These are phyloP conservation scores for Linnemannia elongata DNA, from an alignment of 192 early-diverging fungal genomes.

Conservation along the genomic window DNA sequence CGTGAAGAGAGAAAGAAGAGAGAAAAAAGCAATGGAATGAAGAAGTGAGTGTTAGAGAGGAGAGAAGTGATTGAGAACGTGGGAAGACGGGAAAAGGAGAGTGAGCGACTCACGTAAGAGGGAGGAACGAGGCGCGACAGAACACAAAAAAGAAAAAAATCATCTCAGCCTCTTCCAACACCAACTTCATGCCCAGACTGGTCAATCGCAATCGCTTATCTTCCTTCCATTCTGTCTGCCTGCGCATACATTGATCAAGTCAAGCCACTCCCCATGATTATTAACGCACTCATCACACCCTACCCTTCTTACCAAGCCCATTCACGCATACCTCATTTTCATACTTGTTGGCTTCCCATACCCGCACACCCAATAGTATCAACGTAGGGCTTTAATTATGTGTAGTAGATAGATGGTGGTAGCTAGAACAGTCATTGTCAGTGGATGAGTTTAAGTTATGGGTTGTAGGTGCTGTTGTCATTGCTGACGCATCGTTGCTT, in stretches of 20 bases:
- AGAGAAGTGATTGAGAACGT: neutral
- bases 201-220: too few relatives aligned
- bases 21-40: slow-evolving; percentile 4
- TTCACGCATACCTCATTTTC: neutral
- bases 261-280: too few relatives aligned
- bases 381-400: too few relatives aligned
- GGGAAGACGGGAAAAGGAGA: neutral
- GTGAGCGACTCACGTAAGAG: neutral
- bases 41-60: neutral
- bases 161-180: neutral
- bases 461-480: neutral
- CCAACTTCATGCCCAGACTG: neutral
- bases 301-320: neutral
- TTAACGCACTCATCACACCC: too few relatives aligned
- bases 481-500: slow-evolving; percentile 6
- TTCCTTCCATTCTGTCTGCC: too few relatives aligned
- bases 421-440: neutral
- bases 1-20: neutral
- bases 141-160: neutral
- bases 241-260: too few relatives aligned
- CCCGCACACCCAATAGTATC: too few relatives aligned
- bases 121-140: slow-evolving; percentile 1
- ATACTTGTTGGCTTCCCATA: neutral
- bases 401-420: too few relatives aligned
- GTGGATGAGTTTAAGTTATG: neutral